Evolutionary conservation across 2,329 filamentous ascomycete species (phyloP).

Genomic region (Alternaria metachromatica): DNA sequence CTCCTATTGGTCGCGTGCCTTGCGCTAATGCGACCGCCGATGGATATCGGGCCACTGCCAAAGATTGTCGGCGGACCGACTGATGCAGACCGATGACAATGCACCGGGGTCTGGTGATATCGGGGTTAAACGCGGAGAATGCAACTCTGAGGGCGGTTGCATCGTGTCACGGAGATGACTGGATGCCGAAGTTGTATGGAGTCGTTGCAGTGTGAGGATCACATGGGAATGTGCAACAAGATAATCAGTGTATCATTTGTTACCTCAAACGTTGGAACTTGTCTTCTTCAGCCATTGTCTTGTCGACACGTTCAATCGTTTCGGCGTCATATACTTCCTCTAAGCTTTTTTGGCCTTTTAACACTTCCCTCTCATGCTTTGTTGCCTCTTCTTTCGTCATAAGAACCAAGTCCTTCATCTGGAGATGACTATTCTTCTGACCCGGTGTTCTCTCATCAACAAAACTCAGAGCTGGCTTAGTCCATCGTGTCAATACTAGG

Average conservation of each 20-base stretch:
- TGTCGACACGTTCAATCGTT: constrained; percentile 71
- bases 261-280: constrained; percentile 59
- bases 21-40: constrained; percentile 6
- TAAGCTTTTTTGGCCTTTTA: constrained; percentile 70
- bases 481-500: constrained; percentile 82
- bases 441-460: constrained; percentile 71
- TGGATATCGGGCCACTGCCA: neutral
- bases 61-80: neutral
- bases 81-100: neutral
- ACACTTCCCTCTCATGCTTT: constrained; percentile 78
- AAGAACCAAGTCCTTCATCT: constrained; percentile 76
- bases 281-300: constrained; percentile 71
- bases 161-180: neutral
- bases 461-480: constrained; percentile 66
- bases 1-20: constrained; percentile 10
- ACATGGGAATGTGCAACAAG: neutral
- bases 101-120: neutral
- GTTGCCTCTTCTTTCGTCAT: constrained; percentile 92
- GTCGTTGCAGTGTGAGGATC: neutral
- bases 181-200: neutral
- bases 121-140: neutral
- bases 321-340: constrained; percentile 77
- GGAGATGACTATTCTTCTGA: constrained; percentile 77
- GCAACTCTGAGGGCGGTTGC: neutral
- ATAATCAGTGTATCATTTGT: neutral